Conservation (phyloP, 208 protist genomes). For the Phytomonas sp. region DNA sequence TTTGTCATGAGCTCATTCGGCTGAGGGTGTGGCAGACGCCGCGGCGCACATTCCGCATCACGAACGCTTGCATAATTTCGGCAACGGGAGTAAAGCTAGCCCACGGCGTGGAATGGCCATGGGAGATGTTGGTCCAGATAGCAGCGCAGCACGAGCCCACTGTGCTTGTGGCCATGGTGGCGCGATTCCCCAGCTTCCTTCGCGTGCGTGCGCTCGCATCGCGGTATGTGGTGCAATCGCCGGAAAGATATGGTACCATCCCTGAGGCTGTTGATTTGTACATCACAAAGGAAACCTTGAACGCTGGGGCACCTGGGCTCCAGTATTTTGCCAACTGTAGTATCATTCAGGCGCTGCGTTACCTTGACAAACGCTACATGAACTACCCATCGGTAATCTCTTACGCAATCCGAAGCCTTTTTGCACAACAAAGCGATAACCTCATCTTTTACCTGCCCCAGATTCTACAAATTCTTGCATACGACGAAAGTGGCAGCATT, state of each 20-base stretch:
- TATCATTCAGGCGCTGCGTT: conserved; percentile 63
- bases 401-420: conserved; percentile 75
- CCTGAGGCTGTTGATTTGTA: conserved; percentile 64
- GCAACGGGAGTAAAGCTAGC: not conserved
- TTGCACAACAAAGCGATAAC: conserved; percentile 57
- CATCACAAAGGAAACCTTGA: conserved; percentile 54
- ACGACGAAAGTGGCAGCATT: conserved; percentile 47
- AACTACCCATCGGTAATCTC: conserved; percentile 33
- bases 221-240: conserved; percentile 27
- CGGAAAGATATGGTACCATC: conserved; percentile 43
- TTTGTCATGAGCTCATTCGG: conserved; percentile 64
- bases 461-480: conserved; percentile 73
- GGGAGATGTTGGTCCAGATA: conserved; percentile 30
- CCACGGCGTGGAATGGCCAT: conserved; percentile 8
- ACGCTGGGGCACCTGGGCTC: conserved; percentile 43
- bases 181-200: conserved; percentile 42
- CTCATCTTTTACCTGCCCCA: conserved; percentile 90
- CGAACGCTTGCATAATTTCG: conserved; percentile 17
- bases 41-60: conserved; percentile 30
- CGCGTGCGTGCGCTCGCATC: conserved; percentile 29
- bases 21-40: conserved; percentile 64
- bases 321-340: conserved; percentile 56
- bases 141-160: conserved; percentile 54
- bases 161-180: conserved; percentile 56
- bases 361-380: conserved; percentile 47